These are phyloP conservation scores for Colletotrichum horii DNA, from an alignment of 2,329 filamentous ascomycete species.

Conservation along the genomic window DNA sequence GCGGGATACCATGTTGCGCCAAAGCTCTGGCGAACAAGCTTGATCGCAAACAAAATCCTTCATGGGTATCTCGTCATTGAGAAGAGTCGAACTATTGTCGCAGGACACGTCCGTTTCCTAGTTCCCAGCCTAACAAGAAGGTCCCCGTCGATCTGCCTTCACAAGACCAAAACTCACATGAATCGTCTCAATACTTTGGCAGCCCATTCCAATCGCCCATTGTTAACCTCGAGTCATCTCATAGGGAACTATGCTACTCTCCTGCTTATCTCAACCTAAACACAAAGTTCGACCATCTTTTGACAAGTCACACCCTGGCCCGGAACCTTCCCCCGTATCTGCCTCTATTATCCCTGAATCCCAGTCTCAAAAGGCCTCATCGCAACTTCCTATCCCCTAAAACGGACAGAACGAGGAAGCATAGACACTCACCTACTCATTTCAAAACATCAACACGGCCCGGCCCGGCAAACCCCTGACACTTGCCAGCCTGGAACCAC, in stretches of 20 bases:
- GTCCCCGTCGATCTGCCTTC: rapidly evolving
- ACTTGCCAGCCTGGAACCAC: neutral
- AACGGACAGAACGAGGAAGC: neutral
- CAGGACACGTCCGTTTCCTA: neutral
- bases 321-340: neutral
- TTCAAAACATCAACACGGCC: neutral
- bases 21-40: neutral
- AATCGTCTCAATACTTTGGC: neutral
- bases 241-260: neutral
- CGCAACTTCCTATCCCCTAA: neutral
- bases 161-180: neutral
- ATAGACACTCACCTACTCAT: neutral
- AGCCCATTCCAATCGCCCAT: neutral
- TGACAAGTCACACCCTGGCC: neutral
- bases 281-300: neutral
- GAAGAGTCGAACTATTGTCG: rapidly evolving
- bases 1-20: rapidly evolving
- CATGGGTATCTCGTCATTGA: neutral
- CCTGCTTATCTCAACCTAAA: neutral
- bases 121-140: neutral
- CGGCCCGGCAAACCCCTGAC: neutral
- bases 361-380: neutral
- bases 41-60: neutral
- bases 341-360: neutral
- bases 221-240: neutral